Percentiles rank a stretch among this genome's conserved stretches.
phyloP scores from a whole-genome alignment of 768 basidiomycete species.

The Leccinum disarticulatum region DNA sequence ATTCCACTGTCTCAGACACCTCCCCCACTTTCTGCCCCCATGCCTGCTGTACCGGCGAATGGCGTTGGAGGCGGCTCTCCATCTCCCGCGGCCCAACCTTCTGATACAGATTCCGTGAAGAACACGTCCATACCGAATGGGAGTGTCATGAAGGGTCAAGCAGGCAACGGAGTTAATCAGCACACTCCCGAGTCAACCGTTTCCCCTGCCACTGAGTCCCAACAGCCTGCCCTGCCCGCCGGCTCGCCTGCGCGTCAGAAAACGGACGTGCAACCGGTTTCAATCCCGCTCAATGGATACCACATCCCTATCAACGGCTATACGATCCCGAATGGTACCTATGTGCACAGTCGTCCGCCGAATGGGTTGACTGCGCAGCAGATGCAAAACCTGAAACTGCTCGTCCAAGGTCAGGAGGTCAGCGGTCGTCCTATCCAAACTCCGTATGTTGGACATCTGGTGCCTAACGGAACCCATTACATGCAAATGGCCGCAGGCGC shows the following conservation, averaged over 20 bases:
- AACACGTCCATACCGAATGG: conserved; percentile 18
- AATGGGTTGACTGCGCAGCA: conserved; percentile 54
- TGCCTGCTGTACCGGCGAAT: conserved; percentile 30
- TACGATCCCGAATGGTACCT: conserved; percentile 35
- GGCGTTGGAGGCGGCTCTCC: conserved; percentile 33
- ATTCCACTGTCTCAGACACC: conserved; percentile 33
- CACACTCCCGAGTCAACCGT: conserved; percentile 20
- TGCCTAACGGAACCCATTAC: conserved; percentile 30
- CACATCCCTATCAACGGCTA: conserved; percentile 46
- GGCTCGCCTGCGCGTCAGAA: conserved; percentile 48
- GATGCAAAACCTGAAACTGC: conserved; percentile 58
- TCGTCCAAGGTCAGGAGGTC: conserved; percentile 45
- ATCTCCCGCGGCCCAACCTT: conserved; percentile 38
- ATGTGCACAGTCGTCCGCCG: conserved; percentile 37
- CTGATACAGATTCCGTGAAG: conserved; percentile 42
- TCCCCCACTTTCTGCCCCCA: conserved; percentile 32
- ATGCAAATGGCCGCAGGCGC: conserved; percentile 25
- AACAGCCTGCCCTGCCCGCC: conserved; percentile 25
- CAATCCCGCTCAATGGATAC: conserved; percentile 46
- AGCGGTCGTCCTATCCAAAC: conserved; percentile 39
- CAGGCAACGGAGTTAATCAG: conserved; percentile 29
- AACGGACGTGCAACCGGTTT: conserved; percentile 42
- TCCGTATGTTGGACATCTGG: conserved; percentile 31
- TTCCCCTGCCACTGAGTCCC: conserved; percentile 18
- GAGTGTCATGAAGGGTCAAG: conserved; percentile 28